phyloP scores from a whole-genome alignment of 805 yeast species.

The Saturnispora sekii region DNA sequence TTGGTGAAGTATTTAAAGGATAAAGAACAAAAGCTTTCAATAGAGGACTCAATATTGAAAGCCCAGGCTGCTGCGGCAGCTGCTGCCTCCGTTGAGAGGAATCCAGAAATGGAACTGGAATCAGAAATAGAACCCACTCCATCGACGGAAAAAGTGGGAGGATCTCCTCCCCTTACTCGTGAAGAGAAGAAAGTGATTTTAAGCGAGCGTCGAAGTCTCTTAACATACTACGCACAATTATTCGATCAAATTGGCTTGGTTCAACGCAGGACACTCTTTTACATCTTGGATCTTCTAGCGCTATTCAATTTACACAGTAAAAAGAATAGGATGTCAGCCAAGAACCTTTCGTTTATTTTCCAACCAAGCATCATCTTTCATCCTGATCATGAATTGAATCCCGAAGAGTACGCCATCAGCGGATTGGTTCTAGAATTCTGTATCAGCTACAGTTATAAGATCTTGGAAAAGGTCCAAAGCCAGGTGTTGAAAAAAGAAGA shows the following conservation, averaged over 20 bases:
- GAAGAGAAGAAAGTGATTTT: conserved; percentile 15
- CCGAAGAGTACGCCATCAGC: conserved; percentile 82
- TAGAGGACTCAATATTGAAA: conserved; percentile 35
- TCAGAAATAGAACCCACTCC: too few species aligned
- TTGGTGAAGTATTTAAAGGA: conserved; percentile 57
- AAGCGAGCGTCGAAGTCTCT: conserved; percentile 56
- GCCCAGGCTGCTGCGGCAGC: conserved; percentile 22
- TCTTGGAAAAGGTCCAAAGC: conserved; percentile 46
- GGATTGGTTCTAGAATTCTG: conserved; percentile 81
- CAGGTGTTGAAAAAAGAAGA: not conserved
- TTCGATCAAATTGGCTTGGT: conserved; percentile 66
- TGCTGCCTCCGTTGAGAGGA: too few species aligned
- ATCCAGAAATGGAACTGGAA: too few species aligned
- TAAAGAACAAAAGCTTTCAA: conserved; percentile 29
- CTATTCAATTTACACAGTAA: conserved; percentile 73
- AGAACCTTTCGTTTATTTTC: conserved; percentile 89
- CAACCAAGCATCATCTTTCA: conserved; percentile 95
- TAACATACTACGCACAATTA: conserved; percentile 59
- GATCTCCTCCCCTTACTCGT: too few species aligned
- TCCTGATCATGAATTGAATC: conserved; percentile 85
- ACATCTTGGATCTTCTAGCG: conserved; percentile 77
- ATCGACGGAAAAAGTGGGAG: too few species aligned
- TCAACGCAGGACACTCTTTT: conserved; percentile 73
- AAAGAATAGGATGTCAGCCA: conserved; percentile 82
- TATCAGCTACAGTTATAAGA: conserved; percentile 73